Evolutionary conservation across 2,329 filamentous ascomycete species (phyloP).

Genomic region (Cladobotryum mycophilum): DNA sequence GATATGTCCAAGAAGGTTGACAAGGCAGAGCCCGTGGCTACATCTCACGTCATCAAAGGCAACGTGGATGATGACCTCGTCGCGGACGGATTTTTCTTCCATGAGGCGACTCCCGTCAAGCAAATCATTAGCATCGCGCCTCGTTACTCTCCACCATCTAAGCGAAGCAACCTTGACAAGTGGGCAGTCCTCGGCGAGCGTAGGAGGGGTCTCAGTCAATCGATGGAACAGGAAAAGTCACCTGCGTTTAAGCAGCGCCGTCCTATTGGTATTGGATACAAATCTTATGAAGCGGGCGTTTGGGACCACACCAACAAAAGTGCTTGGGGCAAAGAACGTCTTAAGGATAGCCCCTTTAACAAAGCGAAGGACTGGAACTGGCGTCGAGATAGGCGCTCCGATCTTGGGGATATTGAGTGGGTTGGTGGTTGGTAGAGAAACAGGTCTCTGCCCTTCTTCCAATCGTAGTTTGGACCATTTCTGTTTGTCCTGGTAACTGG

Average conservation of each 20-base stretch:
- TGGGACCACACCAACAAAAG: conserved; percentile 37
- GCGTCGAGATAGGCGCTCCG: conserved; percentile 56
- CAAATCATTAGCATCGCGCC: conserved; percentile 32
- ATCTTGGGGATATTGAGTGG: conserved; percentile 82
- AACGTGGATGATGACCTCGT: conserved; percentile 60
- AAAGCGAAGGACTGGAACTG: conserved; percentile 56
- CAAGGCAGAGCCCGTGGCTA: conserved; percentile 15
- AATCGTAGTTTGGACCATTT: conserved; percentile 54
- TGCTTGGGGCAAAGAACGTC: conserved; percentile 38
- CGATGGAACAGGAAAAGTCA: conserved; percentile 44
- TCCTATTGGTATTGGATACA: conserved; percentile 41
- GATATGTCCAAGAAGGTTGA: conserved; percentile 21
- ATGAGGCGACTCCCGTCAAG: conserved; percentile 49
- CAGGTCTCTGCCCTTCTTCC: conserved; percentile 38
- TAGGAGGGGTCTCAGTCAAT: conserved; percentile 59
- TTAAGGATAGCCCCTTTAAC: conserved; percentile 50
- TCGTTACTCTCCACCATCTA: conserved; percentile 60
- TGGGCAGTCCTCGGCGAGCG: conserved; percentile 85
- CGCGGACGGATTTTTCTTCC: conserved; percentile 66
- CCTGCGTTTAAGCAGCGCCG: conserved; percentile 46
- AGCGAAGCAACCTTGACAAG: conserved; percentile 65
- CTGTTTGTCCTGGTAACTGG: conserved; percentile 2
- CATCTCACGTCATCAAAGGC: conserved; percentile 32
- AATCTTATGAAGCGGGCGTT: conserved; percentile 42
- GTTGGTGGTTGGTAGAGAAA: conserved; percentile 81